Evolutionary conservation across 2,329 filamentous ascomycete species (phyloP).

Genomic region (Ophiostoma sp.): DNA sequence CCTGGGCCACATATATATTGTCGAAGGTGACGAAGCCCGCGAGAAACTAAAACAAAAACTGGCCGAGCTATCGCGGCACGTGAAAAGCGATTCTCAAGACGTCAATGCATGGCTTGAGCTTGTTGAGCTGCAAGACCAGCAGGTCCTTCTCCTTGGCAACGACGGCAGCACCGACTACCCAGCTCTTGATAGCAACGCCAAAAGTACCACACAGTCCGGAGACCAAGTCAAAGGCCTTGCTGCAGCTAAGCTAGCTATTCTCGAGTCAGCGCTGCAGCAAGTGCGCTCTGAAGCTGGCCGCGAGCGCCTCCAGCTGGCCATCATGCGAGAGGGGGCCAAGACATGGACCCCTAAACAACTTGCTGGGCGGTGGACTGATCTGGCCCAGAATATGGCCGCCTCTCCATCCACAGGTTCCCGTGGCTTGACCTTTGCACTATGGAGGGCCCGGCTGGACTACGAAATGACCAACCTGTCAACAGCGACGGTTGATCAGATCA

Average conservation of each 20-base stretch:
- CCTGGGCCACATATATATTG: conserved; percentile 28
- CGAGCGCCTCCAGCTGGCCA: conserved; percentile 57
- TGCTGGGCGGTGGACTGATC: conserved; percentile 55
- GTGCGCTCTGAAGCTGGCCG: conserved; percentile 43
- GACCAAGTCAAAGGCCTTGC: conserved; percentile 64
- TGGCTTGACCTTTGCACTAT: conserved; percentile 57
- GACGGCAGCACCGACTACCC: conserved; percentile 29
- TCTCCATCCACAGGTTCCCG: conserved; percentile 31
- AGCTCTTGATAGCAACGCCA: background rate
- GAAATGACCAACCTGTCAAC: conserved; percentile 60
- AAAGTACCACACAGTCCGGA: conserved; percentile 36
- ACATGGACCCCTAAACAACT: conserved; percentile 64
- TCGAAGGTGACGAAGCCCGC: conserved; percentile 22
- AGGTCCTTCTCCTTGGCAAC: conserved; percentile 43
- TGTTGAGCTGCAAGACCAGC: conserved; percentile 68
- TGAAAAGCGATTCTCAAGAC: conserved; percentile 62
- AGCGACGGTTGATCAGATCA: conserved; percentile 64
- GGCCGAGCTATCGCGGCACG: conserved; percentile 52
- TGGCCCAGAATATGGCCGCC: conserved; percentile 34
- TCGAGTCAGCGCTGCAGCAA: conserved; percentile 67
- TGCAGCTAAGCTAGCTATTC: conserved; percentile 73
- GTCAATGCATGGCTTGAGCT: conserved; percentile 69
- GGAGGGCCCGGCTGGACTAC: conserved; percentile 68
- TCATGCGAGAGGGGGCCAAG: conserved; percentile 68
- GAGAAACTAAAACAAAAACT: conserved; percentile 20